A percentile compares a stretch with the other conserved stretches of the same genome.
Evolutionary conservation across 148 eudicot genomes (phyloP).

Genomic region (Chenopodium quinoa): DNA sequence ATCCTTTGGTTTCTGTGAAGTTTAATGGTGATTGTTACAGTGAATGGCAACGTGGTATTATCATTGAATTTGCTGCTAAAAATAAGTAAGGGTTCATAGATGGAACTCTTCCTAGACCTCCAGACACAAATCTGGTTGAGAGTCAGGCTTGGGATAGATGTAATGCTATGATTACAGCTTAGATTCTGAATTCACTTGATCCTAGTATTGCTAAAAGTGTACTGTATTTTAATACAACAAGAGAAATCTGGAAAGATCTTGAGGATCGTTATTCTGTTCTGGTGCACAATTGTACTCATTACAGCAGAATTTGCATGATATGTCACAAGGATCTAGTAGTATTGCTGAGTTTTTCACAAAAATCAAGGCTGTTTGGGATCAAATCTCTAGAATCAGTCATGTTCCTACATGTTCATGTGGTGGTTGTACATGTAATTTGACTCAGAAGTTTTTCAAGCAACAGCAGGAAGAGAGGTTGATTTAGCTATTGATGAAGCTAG

Average conservation of each 20-base stretch:
- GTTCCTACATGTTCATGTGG: not conserved
- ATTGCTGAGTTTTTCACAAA: not conserved
- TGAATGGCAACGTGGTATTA: not conserved
- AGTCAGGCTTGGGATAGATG: not conserved
- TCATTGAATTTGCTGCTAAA: not conserved
- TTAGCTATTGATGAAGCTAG: not conserved
- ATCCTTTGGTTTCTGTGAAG: not conserved
- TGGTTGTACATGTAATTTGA: not conserved
- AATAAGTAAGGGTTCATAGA: not conserved
- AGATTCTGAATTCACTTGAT: too few relatives aligned
- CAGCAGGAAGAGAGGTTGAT: not conserved
- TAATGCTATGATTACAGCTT: not conserved
- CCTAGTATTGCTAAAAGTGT: too few relatives aligned
- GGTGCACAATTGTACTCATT: not conserved
- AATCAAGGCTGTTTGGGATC: not conserved
- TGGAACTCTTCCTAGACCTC: not conserved
- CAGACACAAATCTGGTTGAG: too few relatives aligned
- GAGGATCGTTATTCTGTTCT: not conserved
- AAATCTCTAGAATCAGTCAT: not conserved
- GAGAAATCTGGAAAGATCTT: not conserved
- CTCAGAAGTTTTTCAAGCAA: not conserved
- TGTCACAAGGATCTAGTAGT: not conserved
- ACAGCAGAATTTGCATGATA: not conserved
- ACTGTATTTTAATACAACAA: too few relatives aligned
- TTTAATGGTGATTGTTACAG: not conserved